Conservation (phyloP, 1,284 basidiomycete species). For the Puccinia polysora region DNA sequence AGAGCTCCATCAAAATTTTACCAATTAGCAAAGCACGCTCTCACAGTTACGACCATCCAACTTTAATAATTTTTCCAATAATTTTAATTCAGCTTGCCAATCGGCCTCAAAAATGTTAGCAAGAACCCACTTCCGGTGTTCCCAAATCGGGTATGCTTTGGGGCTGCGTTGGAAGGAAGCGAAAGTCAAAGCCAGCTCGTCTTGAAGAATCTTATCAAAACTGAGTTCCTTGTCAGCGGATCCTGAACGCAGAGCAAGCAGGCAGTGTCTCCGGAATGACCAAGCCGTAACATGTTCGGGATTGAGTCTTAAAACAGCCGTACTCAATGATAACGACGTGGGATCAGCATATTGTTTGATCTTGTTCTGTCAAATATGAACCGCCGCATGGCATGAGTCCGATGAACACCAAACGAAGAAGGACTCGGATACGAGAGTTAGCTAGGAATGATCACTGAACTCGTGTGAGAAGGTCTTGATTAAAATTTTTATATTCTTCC, state of each 20-base stretch:
- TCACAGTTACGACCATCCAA: slow-evolving; percentile 82
- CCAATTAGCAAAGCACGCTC: too few relatives aligned
- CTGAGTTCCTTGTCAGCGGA: not conserved
- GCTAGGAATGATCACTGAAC: slow-evolving; percentile 8
- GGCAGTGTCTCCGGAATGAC: slow-evolving; percentile 35
- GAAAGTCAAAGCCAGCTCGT: slow-evolving; percentile 62
- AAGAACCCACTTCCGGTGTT: slow-evolving; percentile 87
- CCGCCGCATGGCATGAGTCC: not conserved
- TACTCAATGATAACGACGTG: slow-evolving; percentile 20
- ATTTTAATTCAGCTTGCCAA: slow-evolving; percentile 76
- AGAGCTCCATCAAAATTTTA: too few relatives aligned
- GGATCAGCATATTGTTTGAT: slow-evolving; percentile 3
- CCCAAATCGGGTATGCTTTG: slow-evolving; percentile 96
- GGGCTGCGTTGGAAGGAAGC: slow-evolving; percentile 73
- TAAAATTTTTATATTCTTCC: slow-evolving; percentile 25
- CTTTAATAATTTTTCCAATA: slow-evolving; percentile 84
- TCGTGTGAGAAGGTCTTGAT: slow-evolving; percentile 10
- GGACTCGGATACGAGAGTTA: not conserved
- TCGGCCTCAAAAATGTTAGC: slow-evolving; percentile 68
- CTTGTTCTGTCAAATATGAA: slow-evolving; percentile 11
- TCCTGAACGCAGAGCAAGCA: slow-evolving; percentile 4
- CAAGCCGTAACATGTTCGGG: slow-evolving; percentile 38
- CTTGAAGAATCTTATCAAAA: too few relatives aligned
- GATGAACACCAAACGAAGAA: too few relatives aligned
- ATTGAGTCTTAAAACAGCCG: slow-evolving; percentile 21